Evolutionary conservation across 495 filamentous ascomycete species (phyloP).

Genomic region (Xylaria telfairii): DNA sequence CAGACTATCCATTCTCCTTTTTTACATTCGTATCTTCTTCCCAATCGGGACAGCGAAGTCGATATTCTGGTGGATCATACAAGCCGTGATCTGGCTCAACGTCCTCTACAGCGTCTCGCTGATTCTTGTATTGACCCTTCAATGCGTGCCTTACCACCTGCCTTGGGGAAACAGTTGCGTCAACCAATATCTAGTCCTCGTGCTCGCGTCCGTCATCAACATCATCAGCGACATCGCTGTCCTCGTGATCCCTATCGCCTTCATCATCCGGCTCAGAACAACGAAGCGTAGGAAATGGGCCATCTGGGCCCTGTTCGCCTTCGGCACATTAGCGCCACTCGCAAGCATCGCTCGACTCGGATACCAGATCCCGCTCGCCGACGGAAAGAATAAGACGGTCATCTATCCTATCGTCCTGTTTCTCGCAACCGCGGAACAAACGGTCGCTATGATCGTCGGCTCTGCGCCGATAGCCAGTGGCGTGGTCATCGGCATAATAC

Average conservation of each 20-base stretch:
- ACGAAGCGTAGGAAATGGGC: conserved; percentile 26
- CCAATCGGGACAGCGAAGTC: conserved; percentile 24
- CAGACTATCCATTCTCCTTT: conserved; percentile 43
- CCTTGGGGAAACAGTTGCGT: conserved; percentile 27
- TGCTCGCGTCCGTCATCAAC: conserved; percentile 28
- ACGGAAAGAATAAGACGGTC: conserved; percentile 25
- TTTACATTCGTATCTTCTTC: conserved; percentile 50
- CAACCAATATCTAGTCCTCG: conserved; percentile 26
- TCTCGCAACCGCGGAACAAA: conserved; percentile 39
- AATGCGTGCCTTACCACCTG: conserved; percentile 27
- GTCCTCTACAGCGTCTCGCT: conserved; percentile 26
- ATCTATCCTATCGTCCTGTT: conserved; percentile 26
- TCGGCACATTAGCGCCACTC: conserved; percentile 26
- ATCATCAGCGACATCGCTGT: conserved; percentile 30
- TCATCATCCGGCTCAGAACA: conserved; percentile 22
- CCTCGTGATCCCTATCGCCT: conserved; percentile 25
- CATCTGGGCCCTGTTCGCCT: conserved; percentile 28
- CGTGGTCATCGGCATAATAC: conserved; percentile 5
- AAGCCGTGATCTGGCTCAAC: conserved; percentile 29
- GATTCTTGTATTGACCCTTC: conserved; percentile 25
- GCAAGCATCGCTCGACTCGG: conserved; percentile 26
- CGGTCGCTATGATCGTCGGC: conserved; percentile 24
- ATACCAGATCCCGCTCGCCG: conserved; percentile 19
- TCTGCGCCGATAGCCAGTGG: conserved; percentile 25
- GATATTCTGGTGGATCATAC: conserved; percentile 28